These are phyloP conservation scores for Colletotrichum orchidophilum DNA, from an alignment of 2,329 filamentous ascomycete species.

Conservation along the genomic window DNA sequence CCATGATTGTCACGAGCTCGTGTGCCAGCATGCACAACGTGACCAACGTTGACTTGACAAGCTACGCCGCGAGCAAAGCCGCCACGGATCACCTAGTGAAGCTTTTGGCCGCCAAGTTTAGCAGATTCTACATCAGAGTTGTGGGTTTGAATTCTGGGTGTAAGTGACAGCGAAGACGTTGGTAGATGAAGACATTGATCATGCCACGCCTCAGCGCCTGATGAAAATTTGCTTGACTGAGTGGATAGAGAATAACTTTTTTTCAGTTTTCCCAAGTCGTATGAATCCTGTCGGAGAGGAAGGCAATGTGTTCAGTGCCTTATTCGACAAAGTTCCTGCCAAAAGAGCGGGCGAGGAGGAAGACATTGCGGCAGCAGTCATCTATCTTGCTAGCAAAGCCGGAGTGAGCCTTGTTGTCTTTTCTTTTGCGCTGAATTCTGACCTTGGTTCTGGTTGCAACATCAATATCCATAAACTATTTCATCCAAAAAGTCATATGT, in stretches of 20 bases:
- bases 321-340: conserved; percentile 45
- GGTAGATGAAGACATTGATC: not conserved
- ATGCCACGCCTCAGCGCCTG: too few relatives aligned
- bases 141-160: conserved; percentile 45
- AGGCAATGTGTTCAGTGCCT: conserved; percentile 43
- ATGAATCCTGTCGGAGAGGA: conserved; percentile 45
- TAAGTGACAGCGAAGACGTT: conserved; percentile 30
- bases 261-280: conserved; percentile 43
- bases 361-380: conserved; percentile 42
- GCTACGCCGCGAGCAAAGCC: conserved; percentile 61
- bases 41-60: conserved; percentile 62
- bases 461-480: not conserved
- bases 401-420: conserved; percentile 38
- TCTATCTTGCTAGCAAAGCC: conserved; percentile 44
- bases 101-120: conserved; percentile 58
- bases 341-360: conserved; percentile 42
- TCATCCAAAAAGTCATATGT: not conserved
- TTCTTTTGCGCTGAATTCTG: not conserved
- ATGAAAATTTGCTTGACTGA: too few relatives aligned
- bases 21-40: conserved; percentile 63
- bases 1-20: conserved; percentile 58
- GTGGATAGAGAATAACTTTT: too few relatives aligned
- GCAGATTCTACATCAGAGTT: conserved; percentile 44
- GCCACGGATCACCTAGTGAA: conserved; percentile 61
- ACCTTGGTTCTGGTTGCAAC: not conserved